Base-by-base conservation (phyloP, 345 rosid genomes). In the Salix koriyanagi region DNA sequence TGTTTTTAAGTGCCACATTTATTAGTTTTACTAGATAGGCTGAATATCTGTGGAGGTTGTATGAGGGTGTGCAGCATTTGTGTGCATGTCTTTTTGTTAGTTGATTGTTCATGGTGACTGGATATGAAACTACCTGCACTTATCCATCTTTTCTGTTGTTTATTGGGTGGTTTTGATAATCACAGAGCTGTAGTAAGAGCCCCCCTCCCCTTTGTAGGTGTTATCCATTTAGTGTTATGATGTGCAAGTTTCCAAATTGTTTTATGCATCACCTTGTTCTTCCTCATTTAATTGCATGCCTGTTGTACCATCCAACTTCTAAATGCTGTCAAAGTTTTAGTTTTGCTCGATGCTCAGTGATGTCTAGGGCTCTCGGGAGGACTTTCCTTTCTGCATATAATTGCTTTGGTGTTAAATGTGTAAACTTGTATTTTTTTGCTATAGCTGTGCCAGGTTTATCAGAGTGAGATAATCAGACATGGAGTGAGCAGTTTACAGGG, bases 401-500 rank as follows among this genome's bases (percentile, higher is more conserved):
- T n/a, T 73, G 42, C 54, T 70, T n/a, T 65, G 34, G 42, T 69
- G n/a, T 7, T 26, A 19, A 32, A 48, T 66, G 41, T 23, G 44
- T 30, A 70, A 73, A 77, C 66, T 42, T 61, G 18, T 80, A 54
- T 65, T 26, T 72, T 36, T 78, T 50, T 76, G 23, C n/a, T 52
- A 65, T 79, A 71, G 83, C 79, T 65, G 68, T 46, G 76, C 78
- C 90, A 85, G 84, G 79, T 79, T 65, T 64, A 65, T 81, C 77
- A 84, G 79, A 87, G 78, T 19, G 75, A 75, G 75, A 82, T 83
- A 75, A 64, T 56, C 50, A 72, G 26, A 30, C 66, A 62, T 21
- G 82, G 86, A 70, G 82, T 11, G 76, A 81, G 80, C 83, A 78
- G 69, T 77, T 83, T 82, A 81, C 77, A 65, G 69, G 96, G 93